phyloP scores from a whole-genome alignment of 306 rosid genomes.

The Fragaria nilgerrensis region DNA sequence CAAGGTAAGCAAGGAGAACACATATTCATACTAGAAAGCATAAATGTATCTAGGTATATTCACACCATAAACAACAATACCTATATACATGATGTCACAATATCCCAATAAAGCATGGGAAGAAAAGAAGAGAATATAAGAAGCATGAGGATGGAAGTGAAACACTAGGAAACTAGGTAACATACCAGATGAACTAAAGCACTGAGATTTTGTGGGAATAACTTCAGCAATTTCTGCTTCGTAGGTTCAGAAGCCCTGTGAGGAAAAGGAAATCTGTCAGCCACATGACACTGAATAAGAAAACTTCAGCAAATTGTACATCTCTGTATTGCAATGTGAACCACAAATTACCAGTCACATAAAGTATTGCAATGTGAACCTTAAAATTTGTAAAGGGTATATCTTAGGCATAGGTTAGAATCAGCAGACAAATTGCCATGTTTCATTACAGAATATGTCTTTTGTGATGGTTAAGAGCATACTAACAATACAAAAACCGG shows the following conservation, averaged over 20 bases:
- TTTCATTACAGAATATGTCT: not conserved
- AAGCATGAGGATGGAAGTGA: no score
- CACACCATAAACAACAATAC: no score
- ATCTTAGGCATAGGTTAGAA: no score
- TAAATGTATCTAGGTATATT: no score
- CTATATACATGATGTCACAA: no score
- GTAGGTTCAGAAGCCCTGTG: slow-evolving; percentile 79
- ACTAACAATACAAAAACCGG: not conserved
- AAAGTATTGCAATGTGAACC: no score
- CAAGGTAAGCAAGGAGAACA: no score
- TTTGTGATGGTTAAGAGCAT: not conserved
- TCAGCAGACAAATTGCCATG: not conserved
- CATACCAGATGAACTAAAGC: slow-evolving; percentile 80
- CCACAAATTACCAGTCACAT: not conserved
- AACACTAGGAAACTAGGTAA: slow-evolving; percentile 8
- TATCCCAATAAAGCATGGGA: no score
- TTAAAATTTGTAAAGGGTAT: no score
- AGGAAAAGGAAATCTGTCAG: slow-evolving; percentile 14
- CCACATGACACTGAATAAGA: slow-evolving; percentile 22
- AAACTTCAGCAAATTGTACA: not conserved
- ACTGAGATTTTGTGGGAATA: slow-evolving; percentile 63
- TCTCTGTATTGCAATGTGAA: not conserved
- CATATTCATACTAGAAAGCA: no score
- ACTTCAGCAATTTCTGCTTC: slow-evolving; percentile 55
- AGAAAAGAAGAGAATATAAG: no score